phyloP scores from a whole-genome alignment of 1,139 yeast species.

The Pneumocystis carinii region DNA sequence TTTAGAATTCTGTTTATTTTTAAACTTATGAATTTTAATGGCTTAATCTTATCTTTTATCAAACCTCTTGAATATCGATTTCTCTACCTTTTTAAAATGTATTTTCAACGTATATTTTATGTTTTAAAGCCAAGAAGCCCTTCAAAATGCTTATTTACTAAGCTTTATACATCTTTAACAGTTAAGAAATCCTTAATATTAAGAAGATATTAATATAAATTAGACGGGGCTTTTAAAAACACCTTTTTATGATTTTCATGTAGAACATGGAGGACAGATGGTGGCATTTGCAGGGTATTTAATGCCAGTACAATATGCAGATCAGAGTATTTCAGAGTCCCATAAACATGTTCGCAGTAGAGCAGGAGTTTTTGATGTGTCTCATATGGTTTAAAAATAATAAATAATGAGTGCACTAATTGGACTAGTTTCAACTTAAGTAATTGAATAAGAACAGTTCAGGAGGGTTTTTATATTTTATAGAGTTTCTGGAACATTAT shows the following conservation, averaged over 20 bases:
- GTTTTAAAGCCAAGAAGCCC: too few species aligned
- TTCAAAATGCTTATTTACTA: too few species aligned
- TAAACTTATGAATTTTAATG: too few species aligned
- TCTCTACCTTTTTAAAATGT: too few species aligned
- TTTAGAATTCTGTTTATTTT: too few species aligned
- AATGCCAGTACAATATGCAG: conserved; percentile 75
- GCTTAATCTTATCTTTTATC: too few species aligned
- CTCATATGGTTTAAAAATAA: conserved; percentile 88
- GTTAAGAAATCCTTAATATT: too few species aligned
- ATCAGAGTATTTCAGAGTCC: conserved; percentile 77
- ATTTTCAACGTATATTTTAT: too few species aligned
- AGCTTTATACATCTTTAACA: too few species aligned
- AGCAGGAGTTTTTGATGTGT: conserved; percentile 87
- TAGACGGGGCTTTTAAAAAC: conserved; percentile 33
- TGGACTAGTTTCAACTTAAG: neutral
- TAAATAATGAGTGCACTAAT: neutral
- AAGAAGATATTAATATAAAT: too few species aligned
- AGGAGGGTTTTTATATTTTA: neutral
- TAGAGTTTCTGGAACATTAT: conserved; percentile 47
- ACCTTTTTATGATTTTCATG: conserved; percentile 69
- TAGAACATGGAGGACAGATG: conserved; percentile 70
- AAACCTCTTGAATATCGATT: too few species aligned
- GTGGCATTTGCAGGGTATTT: conserved; percentile 90
- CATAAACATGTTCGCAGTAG: conserved; percentile 84
- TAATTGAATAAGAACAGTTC: neutral